A percentile compares a stretch with the other conserved stretches of the same genome.
Evolutionary conservation across 768 basidiomycete genomes (phyloP).

Genomic region (Chiua virens): DNA sequence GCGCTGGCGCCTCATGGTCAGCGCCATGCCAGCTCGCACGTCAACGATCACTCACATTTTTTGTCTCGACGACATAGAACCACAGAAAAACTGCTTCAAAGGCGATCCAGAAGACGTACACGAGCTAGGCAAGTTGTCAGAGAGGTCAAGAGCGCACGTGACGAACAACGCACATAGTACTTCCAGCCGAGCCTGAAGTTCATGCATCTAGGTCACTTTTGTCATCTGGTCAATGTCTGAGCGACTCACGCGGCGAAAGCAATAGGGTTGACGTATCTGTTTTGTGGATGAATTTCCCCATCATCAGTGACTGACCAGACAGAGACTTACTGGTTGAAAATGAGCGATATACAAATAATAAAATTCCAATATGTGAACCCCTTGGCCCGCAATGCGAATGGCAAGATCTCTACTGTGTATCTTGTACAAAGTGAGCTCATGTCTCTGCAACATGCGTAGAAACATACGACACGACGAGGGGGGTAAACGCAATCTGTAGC

Average conservation of each 20-base stretch:
- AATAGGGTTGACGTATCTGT: conserved; percentile 28
- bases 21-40: background rate
- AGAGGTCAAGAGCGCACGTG: background rate
- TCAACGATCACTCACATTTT: conserved; percentile 19
- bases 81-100: conserved; percentile 39
- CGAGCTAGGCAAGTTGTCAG: conserved; percentile 20
- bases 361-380: conserved; percentile 38
- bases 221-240: no score
- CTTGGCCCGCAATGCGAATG: conserved; percentile 39
- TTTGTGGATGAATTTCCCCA: conserved; percentile 23
- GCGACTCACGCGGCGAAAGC: no score
- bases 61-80: conserved; percentile 37
- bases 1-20: background rate
- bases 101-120: conserved; percentile 38
- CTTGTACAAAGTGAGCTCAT: conserved; percentile 2
- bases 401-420: conserved; percentile 43
- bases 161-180: no score
- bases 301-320: background rate
- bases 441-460: background rate
- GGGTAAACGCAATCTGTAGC: conserved; percentile 36
- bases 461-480: conserved; percentile 35
- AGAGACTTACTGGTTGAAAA: conserved; percentile 40
- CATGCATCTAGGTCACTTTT: no score
- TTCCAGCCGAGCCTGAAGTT: no score
- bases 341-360: conserved; percentile 23